Evolutionary conservation across 805 yeast species (phyloP).

Genomic region (Candida multigemmis): DNA sequence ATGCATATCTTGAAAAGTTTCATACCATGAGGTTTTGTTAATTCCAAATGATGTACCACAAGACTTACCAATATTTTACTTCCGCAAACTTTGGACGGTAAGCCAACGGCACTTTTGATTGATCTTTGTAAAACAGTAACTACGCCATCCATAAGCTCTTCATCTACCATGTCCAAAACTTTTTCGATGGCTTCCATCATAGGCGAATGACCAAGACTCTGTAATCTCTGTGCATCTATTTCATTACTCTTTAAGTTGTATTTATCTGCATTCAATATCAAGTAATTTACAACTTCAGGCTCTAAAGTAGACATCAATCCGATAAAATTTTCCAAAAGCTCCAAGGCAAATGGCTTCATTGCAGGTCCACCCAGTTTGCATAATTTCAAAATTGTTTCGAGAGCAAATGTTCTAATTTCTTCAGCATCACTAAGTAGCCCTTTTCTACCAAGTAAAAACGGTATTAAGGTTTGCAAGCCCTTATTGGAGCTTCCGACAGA

Average conservation of each 20-base stretch:
- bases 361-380: conserved; percentile 55
- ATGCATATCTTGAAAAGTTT: conserved; percentile 49
- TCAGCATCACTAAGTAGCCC: conserved; percentile 83
- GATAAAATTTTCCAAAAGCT: conserved; percentile 59
- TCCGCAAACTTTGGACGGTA: conserved; percentile 87
- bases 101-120: conserved; percentile 66
- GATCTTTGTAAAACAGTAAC: conserved; percentile 44
- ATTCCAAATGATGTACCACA: conserved; percentile 43
- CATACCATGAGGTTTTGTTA: conserved; percentile 47
- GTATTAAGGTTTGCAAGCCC: conserved; percentile 53
- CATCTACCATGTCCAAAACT: conserved; percentile 50
- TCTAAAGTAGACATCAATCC: conserved; percentile 77
- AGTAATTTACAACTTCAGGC: conserved; percentile 81
- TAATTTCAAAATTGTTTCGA: conserved; percentile 64
- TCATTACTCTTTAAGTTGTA: conserved; percentile 64
- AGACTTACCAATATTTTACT: conserved; percentile 62
- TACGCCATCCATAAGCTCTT: conserved; percentile 36
- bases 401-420: conserved; percentile 69
- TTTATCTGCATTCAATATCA: conserved; percentile 82
- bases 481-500: conserved; percentile 29
- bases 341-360: conserved; percentile 59
- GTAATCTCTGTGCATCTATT: conserved; percentile 70
- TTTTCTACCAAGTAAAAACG: conserved; percentile 68
- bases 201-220: conserved; percentile 72
- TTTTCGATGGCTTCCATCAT: conserved; percentile 80